A percentile compares a stretch with the other conserved stretches of the same genome.
Evolutionary conservation across 768 basidiomycete genomes (phyloP).

Genomic region (Tremella mesenterica): DNA sequence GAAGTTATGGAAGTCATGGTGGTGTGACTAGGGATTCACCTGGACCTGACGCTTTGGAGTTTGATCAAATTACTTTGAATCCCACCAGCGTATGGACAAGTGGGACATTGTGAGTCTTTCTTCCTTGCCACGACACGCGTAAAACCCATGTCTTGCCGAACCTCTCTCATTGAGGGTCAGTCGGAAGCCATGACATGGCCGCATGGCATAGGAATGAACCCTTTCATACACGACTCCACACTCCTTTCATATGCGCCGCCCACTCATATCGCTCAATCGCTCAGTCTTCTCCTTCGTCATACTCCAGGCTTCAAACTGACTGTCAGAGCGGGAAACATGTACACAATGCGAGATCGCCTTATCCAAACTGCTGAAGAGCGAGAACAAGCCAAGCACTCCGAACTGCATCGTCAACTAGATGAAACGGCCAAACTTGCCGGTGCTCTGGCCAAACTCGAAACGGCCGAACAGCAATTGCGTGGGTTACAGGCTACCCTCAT

Average conservation of each 20-base stretch:
- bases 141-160: too few species aligned
- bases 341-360: slow-evolving; percentile 32
- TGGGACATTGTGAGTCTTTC: slow-evolving; percentile 18
- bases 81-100: slow-evolving; percentile 24
- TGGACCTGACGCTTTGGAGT: neutral
- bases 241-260: neutral
- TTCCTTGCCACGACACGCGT: neutral
- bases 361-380: slow-evolving; percentile 7
- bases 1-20: slow-evolving; percentile 4
- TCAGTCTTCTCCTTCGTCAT: too few species aligned
- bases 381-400: slow-evolving; percentile 10
- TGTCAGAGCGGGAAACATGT: slow-evolving; percentile 26
- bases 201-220: too few species aligned
- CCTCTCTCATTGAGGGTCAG: too few species aligned
- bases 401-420: slow-evolving; percentile 3
- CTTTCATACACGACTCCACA: too few species aligned
- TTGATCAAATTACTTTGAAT: slow-evolving; percentile 21
- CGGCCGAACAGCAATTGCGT: slow-evolving; percentile 32
- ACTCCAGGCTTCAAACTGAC: slow-evolving; percentile 4
- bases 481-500: slow-evolving; percentile 41
- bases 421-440: slow-evolving; percentile 22
- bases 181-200: too few species aligned
- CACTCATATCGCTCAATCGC: too few species aligned
- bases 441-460: slow-evolving; percentile 28
- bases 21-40: neutral